A percentile compares a stretch with the other conserved stretches of the same genome.
Evolutionary conservation across 2,329 filamentous ascomycete species (phyloP).

Genomic region (Hypomyces perniciosus): DNA sequence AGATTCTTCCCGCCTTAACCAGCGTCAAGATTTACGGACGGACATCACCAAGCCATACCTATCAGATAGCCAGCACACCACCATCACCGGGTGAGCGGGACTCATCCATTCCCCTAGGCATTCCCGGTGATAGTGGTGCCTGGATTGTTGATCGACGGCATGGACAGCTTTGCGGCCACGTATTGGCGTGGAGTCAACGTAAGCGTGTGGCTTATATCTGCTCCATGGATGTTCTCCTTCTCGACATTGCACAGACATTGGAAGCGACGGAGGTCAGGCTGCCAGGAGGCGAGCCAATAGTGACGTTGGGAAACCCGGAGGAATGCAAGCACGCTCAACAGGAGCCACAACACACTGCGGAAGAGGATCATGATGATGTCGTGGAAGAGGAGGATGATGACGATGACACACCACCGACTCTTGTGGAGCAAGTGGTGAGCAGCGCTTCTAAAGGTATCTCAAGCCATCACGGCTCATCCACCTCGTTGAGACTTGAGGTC

Average conservation of each 20-base stretch:
- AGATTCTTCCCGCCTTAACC: slow-evolving; percentile 70
- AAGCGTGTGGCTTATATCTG: slow-evolving; percentile 86
- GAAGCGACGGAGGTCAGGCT: slow-evolving; percentile 65
- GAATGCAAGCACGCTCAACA: slow-evolving; percentile 7
- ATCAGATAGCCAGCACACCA: slow-evolving; percentile 47
- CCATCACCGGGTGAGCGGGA: slow-evolving; percentile 12
- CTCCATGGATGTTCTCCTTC: slow-evolving; percentile 84
- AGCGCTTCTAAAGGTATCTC: slow-evolving; percentile 11
- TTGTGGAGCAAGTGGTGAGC: neutral
- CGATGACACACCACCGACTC: slow-evolving; percentile 11
- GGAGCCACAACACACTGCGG: slow-evolving; percentile 5
- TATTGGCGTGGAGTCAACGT: slow-evolving; percentile 78
- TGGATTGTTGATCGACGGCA: slow-evolving; percentile 80
- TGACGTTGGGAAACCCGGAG: slow-evolving; percentile 22
- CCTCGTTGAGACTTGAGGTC: slow-evolving; percentile 23
- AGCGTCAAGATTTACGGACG: slow-evolving; percentile 86
- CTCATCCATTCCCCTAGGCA: slow-evolving; percentile 43
- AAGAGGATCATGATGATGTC: slow-evolving; percentile 17
- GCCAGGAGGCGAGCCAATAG: slow-evolving; percentile 51
- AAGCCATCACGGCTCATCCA: slow-evolving; percentile 20
- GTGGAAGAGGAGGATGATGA: slow-evolving; percentile 4
- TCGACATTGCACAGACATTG: slow-evolving; percentile 76
- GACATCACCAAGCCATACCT: slow-evolving; percentile 68
- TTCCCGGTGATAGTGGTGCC: slow-evolving; percentile 86
- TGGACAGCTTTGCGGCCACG: slow-evolving; percentile 82